These are phyloP conservation scores for Firmiana major DNA, from an alignment of 345 rosid species.

Conservation along the genomic window DNA sequence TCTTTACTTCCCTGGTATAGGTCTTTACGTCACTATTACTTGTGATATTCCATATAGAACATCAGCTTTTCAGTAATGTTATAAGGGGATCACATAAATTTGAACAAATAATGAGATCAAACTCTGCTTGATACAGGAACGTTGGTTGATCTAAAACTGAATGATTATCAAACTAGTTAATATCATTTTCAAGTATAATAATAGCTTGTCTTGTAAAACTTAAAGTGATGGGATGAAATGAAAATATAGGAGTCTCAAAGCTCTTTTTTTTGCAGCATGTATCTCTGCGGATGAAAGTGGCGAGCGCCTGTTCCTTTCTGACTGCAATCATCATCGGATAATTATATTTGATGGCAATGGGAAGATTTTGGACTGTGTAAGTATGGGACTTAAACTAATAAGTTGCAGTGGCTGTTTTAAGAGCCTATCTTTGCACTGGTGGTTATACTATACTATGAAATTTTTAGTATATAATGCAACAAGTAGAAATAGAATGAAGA, in stretches of 20 bases:
- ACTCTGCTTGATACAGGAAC: background rate
- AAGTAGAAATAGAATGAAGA: background rate
- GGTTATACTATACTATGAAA: background rate
- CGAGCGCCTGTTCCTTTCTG: conserved; percentile 69
- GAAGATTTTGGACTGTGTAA: conserved; percentile 74
- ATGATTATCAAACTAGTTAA: background rate
- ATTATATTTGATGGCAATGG: conserved; percentile 54
- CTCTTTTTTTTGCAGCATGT: conserved; percentile 45
- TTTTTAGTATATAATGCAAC: conserved; percentile 4
- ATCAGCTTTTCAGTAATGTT: background rate
- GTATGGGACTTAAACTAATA: conserved; percentile 23
- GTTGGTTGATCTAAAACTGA: background rate
- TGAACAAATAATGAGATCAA: background rate
- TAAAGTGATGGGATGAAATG: background rate
- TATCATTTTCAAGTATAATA: background rate
- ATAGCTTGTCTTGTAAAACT: background rate
- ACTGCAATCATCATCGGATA: conserved; percentile 93
- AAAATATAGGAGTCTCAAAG: conserved; percentile 14
- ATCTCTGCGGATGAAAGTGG: conserved; percentile 72
- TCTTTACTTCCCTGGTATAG: conserved; percentile 70
- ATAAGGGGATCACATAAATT: background rate
- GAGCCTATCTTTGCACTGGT: background rate
- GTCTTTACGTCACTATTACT: conserved; percentile 18
- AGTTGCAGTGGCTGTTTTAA: background rate
- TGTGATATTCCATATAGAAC: background rate